Evolutionary conservation across 768 basidiomycete genomes (phyloP).

Genomic region (Peribolospora baueri): DNA sequence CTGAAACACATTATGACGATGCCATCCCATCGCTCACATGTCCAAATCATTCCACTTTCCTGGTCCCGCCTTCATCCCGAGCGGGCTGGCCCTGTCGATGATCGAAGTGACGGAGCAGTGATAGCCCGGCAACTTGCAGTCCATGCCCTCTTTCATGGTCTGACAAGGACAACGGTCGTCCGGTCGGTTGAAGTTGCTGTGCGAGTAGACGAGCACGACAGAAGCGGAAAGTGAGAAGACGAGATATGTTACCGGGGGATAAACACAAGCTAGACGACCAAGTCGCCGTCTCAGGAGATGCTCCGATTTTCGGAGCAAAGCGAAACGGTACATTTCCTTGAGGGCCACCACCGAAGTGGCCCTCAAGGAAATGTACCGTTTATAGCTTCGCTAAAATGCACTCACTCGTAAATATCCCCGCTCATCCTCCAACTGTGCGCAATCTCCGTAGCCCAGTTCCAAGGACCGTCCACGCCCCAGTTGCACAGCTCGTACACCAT

Average conservation of each 20-base stretch:
- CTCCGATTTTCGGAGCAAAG: too few species aligned
- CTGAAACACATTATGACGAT: constrained; percentile 3
- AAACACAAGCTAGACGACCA: too few species aligned
- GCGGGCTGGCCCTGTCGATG: too few species aligned
- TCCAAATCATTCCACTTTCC: neutral
- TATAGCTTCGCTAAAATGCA: too few species aligned
- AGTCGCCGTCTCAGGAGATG: too few species aligned
- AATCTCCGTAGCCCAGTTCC: constrained; percentile 3
- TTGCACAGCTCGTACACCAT: constrained; percentile 1
- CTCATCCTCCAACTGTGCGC: constrained; percentile 3
- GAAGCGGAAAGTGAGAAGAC: neutral
- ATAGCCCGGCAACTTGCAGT: constrained; percentile 2
- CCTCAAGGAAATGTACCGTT: neutral
- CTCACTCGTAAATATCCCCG: neutral
- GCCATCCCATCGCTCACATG: constrained; percentile 2
- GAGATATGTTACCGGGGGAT: neutral
- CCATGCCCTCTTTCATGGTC: neutral
- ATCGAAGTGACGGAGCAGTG: constrained; percentile 3
- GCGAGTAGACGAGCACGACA: neutral
- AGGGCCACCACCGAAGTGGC: neutral
- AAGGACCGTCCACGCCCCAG: constrained; percentile 1
- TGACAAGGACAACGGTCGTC: constrained; percentile 4
- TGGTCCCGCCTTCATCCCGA: neutral
- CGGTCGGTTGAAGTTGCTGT: neutral
- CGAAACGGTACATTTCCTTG: too few species aligned